phyloP scores from a whole-genome alignment of 1,139 yeast genomes.

The Candida dubliniensis region DNA sequence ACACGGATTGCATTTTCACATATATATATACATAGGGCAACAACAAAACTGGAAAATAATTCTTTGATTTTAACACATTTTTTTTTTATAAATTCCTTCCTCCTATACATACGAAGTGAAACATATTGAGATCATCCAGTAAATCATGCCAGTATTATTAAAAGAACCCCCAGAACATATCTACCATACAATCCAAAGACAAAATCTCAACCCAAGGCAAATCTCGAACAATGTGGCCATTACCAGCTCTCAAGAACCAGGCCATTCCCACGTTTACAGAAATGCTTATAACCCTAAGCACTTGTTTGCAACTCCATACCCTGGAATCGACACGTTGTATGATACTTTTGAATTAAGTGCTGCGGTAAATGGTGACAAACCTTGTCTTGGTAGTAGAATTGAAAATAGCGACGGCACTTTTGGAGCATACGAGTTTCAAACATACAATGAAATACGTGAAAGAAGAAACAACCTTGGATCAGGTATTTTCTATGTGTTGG shows the following conservation, averaged over 20 bases:
- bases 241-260: slow-evolving; percentile 33
- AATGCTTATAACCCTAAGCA: slow-evolving; percentile 35
- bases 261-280: slow-evolving; percentile 56
- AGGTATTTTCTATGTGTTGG: slow-evolving; percentile 56
- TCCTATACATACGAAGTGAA: not conserved
- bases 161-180: slow-evolving; percentile 14
- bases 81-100: slow-evolving; percentile 5
- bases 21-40: not conserved
- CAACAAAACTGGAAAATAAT: not conserved
- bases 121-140: not conserved
- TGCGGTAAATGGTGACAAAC: slow-evolving; percentile 33
- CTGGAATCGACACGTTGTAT: slow-evolving; percentile 49
- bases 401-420: slow-evolving; percentile 40
- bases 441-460: slow-evolving; percentile 40
- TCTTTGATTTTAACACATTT: too few species aligned
- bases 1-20: too few species aligned
- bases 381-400: slow-evolving; percentile 54
- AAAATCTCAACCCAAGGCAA: slow-evolving; percentile 10
- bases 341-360: slow-evolving; percentile 48
- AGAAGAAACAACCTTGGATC: slow-evolving; percentile 58
- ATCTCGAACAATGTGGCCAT: slow-evolving; percentile 15
- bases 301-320: slow-evolving; percentile 46
- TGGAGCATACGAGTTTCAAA: slow-evolving; percentile 47
- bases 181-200: slow-evolving; percentile 5
- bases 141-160: slow-evolving; percentile 7